Evolutionary conservation across 306 rosid species (phyloP), one percentile per base, ranked within the genome.

Genomic region (Glycine tomentella): DNA sequence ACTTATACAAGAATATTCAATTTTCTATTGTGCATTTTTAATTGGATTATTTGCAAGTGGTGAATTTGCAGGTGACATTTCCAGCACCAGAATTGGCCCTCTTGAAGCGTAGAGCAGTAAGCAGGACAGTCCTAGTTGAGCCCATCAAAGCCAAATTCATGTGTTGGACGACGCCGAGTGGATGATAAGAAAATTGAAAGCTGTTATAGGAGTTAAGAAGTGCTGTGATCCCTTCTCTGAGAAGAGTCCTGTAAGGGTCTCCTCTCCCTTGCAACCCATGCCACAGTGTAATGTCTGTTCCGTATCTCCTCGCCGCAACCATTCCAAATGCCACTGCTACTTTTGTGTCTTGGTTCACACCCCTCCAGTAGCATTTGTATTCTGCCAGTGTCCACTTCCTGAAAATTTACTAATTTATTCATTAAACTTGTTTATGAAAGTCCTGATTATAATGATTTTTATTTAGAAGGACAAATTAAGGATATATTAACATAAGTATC

Each of bases 311-410:
- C 0, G 89, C 93, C 0, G 97, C 97, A 3, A 34, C 33, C 77
- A 85, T 45, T 73, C 98, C 98, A 48, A 94, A 92, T 33, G 88
- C 71, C 46, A 88, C 90, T 8, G 89, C 89, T 9, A 90, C 98
- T 80, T 94, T 92, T 1, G 93, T 90, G 75, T 91, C 93, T 11
- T 85, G 85, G 75, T 87, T 90, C 86, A 94, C 86, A 8, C 80
- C 90, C 85, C 97, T 90, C 97, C 97, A 94, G 63, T 91, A 90
- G 89, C 98, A 94, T 80, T 31, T 86, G 86, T 94, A 86, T 76
- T 90, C 92, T 16, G 91, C 85, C 86, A 38, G 63, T 59, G 80
- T 85, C 98, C 98, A 94, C 49, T 71, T 84, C 78, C 98, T 94
- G 88, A 2, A 10, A 62, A n/a, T 63, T 17, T 72, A 79, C 1